Evolutionary conservation across 805 yeast genomes (phyloP), one percentile per base, ranked within the genome.

Genomic region (Schizosaccharomyces octosporus): DNA sequence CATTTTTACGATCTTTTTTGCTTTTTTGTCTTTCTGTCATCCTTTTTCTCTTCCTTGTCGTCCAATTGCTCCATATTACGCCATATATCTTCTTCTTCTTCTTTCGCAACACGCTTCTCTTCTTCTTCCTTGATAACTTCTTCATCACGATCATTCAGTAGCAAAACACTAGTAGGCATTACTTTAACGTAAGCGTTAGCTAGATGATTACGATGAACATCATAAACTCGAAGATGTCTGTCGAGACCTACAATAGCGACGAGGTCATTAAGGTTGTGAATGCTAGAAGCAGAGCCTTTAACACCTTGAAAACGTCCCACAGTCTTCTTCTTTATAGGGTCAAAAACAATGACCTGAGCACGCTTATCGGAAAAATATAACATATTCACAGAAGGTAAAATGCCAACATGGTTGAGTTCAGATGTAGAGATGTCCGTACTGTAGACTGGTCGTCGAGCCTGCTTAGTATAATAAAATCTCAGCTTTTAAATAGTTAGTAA

Each of bases 81-180:
- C 57, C 57, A 51, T n/a, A 51, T 24, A 13, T 51, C 57, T 51
- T 51, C 57, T 29, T 51, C 57, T 17, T 51, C 57, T 51, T 51
- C 36, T 51, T 51, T 29, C 41, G 41, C 41, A 36, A 7, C 41
- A 13, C 41, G 41, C 9, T 13, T 17, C 21, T 51, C 57, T 29
- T 51, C 55, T 27, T 51, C 57, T 51, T 51, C 19, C 36, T 51
- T 51, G 32, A 51, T 51, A 9, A 24, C 36, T 24, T 21, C 57
- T 21, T 21, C 36, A 29, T 51, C 57, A 24, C 57, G 15, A 7
- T 24, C 57, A 5, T 51, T 17, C 9, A 51, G n/a, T 3, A 51
- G 19, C 21, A 51, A 17, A 51, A 51, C 27, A 15, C 36, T 24
- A 29, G 57, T 51, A 51, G 57, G 57, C 31, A 51, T 21, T 19